Conservation (phyloP, 129 eudicot genomes). For the Saussurea involucrata region DNA sequence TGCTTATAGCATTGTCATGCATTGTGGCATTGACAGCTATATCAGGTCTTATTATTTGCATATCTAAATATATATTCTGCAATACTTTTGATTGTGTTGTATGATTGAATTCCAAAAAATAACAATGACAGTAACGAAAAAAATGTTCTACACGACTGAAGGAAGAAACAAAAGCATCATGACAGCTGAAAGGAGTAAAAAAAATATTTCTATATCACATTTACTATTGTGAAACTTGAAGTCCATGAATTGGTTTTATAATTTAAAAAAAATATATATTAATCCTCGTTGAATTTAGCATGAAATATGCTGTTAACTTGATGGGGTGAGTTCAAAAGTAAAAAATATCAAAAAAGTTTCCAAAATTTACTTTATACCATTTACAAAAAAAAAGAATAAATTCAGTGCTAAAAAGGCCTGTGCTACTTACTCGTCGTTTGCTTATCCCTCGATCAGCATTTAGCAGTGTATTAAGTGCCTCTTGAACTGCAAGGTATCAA, state of each 20-base stretch:
- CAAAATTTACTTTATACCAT: not conserved
- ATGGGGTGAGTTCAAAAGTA: not conserved
- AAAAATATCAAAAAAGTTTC: no score
- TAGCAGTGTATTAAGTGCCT: conserved; percentile 78
- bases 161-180: not conserved
- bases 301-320: not conserved
- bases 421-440: conserved; percentile 79
- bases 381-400: not conserved
- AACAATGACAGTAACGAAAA: no score
- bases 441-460: conserved; percentile 84
- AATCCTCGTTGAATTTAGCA: not conserved
- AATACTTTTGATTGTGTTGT: no score
- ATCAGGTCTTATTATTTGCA: no score
- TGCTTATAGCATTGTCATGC: no score
- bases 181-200: not conserved
- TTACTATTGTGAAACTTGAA: not conserved
- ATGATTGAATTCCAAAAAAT: no score
- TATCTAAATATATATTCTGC: no score
- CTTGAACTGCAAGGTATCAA: conserved; percentile 69
- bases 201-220: not conserved
- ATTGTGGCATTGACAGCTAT: no score
- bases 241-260: not conserved
- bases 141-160: no score
- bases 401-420: not conserved
- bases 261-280: not conserved